These are phyloP conservation scores for Zygosaccharomyces sapae DNA, from an alignment of 1,139 yeast species.

Conservation along the genomic window DNA sequence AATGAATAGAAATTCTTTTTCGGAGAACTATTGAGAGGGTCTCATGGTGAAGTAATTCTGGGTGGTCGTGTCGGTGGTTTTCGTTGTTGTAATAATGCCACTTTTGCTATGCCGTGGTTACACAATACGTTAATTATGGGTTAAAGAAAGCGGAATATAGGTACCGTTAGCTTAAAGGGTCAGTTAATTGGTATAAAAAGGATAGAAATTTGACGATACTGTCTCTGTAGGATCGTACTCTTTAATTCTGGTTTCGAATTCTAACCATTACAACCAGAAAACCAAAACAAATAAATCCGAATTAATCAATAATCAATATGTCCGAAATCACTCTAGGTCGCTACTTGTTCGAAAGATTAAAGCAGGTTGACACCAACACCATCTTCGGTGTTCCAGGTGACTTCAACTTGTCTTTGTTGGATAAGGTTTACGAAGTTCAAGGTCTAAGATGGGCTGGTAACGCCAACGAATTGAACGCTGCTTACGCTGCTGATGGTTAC, in stretches of 20 bases:
- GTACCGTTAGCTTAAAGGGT: not conserved
- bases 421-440: conserved; percentile 57
- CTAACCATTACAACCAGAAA: not conserved
- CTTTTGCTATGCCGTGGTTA: conserved; percentile 5
- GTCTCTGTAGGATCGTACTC: not conserved
- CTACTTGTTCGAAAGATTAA: conserved; percentile 59
- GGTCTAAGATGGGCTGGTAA: conserved; percentile 66
- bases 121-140: not conserved
- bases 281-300: not conserved
- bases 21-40: not conserved
- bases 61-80: conserved; percentile 1
- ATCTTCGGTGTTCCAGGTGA: conserved; percentile 68
- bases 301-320: conserved; percentile 24
- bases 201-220: conserved; percentile 1
- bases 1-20: not conserved
- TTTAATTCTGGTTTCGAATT: no score
- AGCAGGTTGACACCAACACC: conserved; percentile 50
- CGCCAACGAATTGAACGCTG: conserved; percentile 69
- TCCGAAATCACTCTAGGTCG: conserved; percentile 51
- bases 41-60: not conserved
- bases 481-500: conserved; percentile 70
- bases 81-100: conserved; percentile 1
- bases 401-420: conserved; percentile 61
- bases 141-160: not conserved
- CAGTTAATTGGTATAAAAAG: conserved; percentile 1